A percentile compares a stretch with the other conserved stretches of the same genome.
phyloP scores from a whole-genome alignment of 352 stramenopile genomes.

The Globisporangium cylindrosporum region DNA sequence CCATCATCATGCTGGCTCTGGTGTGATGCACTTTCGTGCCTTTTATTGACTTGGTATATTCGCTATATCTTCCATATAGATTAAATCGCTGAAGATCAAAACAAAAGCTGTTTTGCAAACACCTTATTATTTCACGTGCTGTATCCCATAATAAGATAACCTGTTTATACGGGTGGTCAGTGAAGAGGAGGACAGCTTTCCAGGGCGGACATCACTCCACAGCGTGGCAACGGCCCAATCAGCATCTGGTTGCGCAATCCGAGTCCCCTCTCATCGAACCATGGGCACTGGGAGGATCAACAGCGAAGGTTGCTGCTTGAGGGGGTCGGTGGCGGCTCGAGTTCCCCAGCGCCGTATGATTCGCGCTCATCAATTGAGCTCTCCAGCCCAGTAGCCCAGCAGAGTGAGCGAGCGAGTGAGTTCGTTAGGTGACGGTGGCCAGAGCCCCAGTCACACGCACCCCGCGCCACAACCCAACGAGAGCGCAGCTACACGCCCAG shows the following conservation, averaged over 20 bases:
- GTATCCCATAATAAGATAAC: background rate
- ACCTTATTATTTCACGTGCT: no score
- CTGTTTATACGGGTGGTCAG: background rate
- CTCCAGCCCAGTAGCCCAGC: background rate
- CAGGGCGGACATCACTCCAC: background rate
- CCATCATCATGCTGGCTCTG: background rate
- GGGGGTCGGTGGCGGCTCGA: background rate
- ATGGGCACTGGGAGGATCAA: background rate
- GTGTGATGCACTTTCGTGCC: background rate
- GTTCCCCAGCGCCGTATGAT: slow-evolving; percentile 2
- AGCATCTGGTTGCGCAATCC: background rate
- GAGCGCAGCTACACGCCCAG: background rate
- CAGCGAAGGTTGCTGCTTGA: slow-evolving; percentile 7
- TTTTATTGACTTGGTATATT: no score
- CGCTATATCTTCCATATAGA: background rate
- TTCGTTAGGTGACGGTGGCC: background rate
- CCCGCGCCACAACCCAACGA: background rate
- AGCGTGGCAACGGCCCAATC: slow-evolving; percentile 2
- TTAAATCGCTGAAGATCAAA: no score
- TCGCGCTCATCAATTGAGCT: slow-evolving; percentile 6
- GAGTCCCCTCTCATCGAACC: background rate
- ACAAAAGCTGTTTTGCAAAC: no score
- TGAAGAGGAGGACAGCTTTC: background rate
- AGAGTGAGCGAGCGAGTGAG: no score
- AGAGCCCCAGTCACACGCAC: background rate